phyloP scores from a whole-genome alignment of 441 rosid species.

The Breynia disticha region DNA sequence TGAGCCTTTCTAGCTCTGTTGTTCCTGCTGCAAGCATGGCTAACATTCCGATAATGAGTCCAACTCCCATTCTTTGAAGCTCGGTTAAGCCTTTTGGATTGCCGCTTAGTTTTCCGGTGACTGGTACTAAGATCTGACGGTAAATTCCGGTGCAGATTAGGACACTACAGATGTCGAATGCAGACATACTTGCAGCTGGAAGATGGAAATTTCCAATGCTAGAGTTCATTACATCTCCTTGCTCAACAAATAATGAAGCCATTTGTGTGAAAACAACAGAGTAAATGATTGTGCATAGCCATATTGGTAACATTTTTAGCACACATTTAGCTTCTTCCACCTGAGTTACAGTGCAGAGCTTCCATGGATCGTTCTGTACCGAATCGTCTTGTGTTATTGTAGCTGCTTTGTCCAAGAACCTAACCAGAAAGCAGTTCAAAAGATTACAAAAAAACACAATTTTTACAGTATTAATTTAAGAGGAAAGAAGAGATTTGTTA shows the following conservation, averaged over 20 bases:
- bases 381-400: slow-evolving; percentile 48
- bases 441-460: too few species aligned
- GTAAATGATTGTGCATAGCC: slow-evolving; percentile 88
- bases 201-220: slow-evolving; percentile 41
- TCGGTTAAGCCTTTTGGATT: slow-evolving; percentile 57
- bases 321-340: slow-evolving; percentile 92
- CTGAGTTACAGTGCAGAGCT: slow-evolving; percentile 81
- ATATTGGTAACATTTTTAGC: slow-evolving; percentile 68
- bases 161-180: slow-evolving; percentile 73
- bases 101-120: slow-evolving; percentile 36
- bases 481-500: neutral
- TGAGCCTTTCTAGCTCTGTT: slow-evolving; percentile 60
- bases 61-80: slow-evolving; percentile 84
- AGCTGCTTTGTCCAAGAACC: slow-evolving; percentile 92
- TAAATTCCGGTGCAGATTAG: slow-evolving; percentile 65
- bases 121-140: slow-evolving; percentile 47
- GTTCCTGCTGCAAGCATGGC: slow-evolving; percentile 76
- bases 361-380: slow-evolving; percentile 37
- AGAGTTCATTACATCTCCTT: slow-evolving; percentile 75
- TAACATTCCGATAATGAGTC: slow-evolving; percentile 64
- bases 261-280: slow-evolving; percentile 88
- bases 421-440: slow-evolving; percentile 8
- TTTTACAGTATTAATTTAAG: neutral
- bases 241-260: slow-evolving; percentile 90
- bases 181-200: slow-evolving; percentile 95